Evolutionary conservation across 2,329 filamentous ascomycete species (phyloP).

Genomic region (Colletotrichum sidae): DNA sequence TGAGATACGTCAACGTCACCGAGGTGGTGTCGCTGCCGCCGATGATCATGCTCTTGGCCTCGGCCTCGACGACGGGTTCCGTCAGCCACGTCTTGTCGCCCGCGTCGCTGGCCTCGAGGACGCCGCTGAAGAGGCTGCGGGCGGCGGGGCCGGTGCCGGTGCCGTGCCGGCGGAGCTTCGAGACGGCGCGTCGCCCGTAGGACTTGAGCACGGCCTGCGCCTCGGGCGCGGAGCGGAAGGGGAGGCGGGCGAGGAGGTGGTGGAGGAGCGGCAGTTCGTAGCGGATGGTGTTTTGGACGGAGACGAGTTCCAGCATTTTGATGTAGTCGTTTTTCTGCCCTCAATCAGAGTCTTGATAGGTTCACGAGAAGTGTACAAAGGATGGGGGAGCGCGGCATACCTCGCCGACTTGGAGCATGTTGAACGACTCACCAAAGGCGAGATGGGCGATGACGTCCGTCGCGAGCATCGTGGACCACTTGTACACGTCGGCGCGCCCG

Average conservation of each 20-base stretch:
- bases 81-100: slow-evolving; percentile 9
- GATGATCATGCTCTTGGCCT: slow-evolving; percentile 58
- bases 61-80: slow-evolving; percentile 48
- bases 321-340: slow-evolving; percentile 19
- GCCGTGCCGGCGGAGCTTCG: slow-evolving; percentile 9
- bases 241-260: background rate
- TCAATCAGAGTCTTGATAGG: background rate
- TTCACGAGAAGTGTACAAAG: background rate
- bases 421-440: slow-evolving; percentile 66
- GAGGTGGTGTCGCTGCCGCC: slow-evolving; percentile 66
- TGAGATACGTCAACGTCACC: slow-evolving; percentile 60
- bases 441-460: slow-evolving; percentile 66
- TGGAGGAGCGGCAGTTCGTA: slow-evolving; percentile 20
- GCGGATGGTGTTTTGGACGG: slow-evolving; percentile 15
- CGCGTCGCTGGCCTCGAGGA: slow-evolving; percentile 4
- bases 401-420: slow-evolving; percentile 55
- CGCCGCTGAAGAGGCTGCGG: slow-evolving; percentile 11
- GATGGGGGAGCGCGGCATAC: background rate
- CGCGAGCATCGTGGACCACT: slow-evolving; percentile 66
- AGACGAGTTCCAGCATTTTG: slow-evolving; percentile 19
- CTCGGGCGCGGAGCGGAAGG: background rate
- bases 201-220: slow-evolving; percentile 6
- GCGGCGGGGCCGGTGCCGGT: background rate
- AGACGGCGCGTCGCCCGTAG: slow-evolving; percentile 17
- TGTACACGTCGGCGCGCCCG: slow-evolving; percentile 57